Evolutionary conservation across 176 grass and related monocot species (phyloP).

Genomic region (Hsuehochloa calcarea): DNA sequence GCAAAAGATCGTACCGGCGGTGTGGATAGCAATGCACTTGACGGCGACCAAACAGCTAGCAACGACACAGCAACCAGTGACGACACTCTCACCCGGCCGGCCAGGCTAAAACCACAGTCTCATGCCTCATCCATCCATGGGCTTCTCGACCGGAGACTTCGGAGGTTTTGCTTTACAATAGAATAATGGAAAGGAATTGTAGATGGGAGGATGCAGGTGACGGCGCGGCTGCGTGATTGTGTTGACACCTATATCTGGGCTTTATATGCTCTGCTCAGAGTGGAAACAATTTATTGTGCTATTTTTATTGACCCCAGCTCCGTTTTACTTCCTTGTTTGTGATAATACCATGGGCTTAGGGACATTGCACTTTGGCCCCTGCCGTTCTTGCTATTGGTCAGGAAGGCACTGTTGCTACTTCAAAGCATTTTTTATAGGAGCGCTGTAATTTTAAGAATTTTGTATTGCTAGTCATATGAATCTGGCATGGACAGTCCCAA

Average conservation of each 20-base stretch:
- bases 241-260: background rate
- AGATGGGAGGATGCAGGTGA: background rate
- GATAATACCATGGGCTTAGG: background rate
- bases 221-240: too few relatives aligned
- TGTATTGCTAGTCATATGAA: too few relatives aligned
- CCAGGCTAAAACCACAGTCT: background rate
- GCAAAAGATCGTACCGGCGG: background rate
- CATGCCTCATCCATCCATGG: background rate
- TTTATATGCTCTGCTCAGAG: background rate
- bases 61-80: background rate
- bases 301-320: background rate
- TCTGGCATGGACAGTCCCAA: too few relatives aligned
- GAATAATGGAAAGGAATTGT: background rate
- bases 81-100: background rate
- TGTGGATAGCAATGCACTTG: background rate
- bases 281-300: background rate
- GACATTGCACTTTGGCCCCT: background rate
- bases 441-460: too few relatives aligned
- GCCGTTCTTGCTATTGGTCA: background rate
- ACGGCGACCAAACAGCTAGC: background rate
- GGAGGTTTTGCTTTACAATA: background rate
- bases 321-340: background rate
- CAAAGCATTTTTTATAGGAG: too few relatives aligned
- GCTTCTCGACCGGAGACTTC: background rate
- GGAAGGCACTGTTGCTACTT: too few relatives aligned